Evolutionary conservation across 305 asterid species (phyloP), one percentile per base, ranked within the genome.

Genomic region (Fraxinus paxiana): DNA sequence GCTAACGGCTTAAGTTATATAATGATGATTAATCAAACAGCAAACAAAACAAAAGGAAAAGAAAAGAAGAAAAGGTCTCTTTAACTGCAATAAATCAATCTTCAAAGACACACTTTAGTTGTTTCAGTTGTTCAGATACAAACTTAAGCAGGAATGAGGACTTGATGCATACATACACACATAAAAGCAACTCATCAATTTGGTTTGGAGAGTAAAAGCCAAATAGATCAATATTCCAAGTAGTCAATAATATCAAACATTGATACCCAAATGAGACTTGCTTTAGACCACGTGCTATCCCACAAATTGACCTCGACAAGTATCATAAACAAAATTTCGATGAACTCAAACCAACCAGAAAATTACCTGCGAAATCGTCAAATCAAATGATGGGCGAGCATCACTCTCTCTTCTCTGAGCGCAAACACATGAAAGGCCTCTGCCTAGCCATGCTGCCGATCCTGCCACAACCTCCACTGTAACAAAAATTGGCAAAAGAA

Each of bases 361-460:
- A 54, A 77, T 77, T 88, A 93, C 99, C 97, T 94, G 98, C 35
- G 91, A 82, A 86, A 98, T 89, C 46, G 98, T 92, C 90, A 94
- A 84, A 85, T 96, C 98, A 87, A 94, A 92, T 48, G 99, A 96
- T 79, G 93, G 97, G 69, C 96, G 97, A 79, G 89, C 91, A 89
- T 96, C 99, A 78, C 94, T 89, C 83, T 96, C 98, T 83, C 96
- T 89, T 86, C 97, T 88, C 84, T 96, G 98, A 88, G 86, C 98
- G 86, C 99, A 94, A 80, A 96, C 99, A 83, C 99, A 96, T 10
- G 99, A 96, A 82, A 96, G 93, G 81, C 99, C 98, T 87, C 90
- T 92, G 83, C 99, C 98, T 80, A 96, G 91, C 99, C 99, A 96
- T 34, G 99, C 98, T 80, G 98, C 98, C 79, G 98, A 94, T 87